Percentiles rank a stretch among this genome's conserved stretches.
Evolutionary conservation across 306 rosid species (phyloP).

Genomic region (Dalbergia oliveri): DNA sequence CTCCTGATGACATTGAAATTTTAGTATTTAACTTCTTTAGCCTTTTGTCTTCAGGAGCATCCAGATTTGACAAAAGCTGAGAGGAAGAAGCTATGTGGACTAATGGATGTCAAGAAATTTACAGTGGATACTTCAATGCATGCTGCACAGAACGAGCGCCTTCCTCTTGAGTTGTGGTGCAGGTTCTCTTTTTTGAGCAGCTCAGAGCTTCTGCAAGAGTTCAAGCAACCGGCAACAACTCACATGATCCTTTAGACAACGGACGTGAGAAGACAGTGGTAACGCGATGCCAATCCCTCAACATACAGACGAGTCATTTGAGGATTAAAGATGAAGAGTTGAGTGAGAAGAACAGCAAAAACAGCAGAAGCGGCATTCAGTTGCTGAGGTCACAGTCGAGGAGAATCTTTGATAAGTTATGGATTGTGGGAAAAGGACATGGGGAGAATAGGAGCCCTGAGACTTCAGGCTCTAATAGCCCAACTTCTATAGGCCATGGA

Average conservation of each 20-base stretch:
- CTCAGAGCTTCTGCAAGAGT: constrained; percentile 63
- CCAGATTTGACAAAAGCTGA: constrained; percentile 77
- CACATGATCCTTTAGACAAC: constrained; percentile 48
- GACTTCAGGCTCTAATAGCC: constrained; percentile 94
- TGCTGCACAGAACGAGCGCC: constrained; percentile 92
- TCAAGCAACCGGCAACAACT: constrained; percentile 42
- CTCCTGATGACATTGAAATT: neutral
- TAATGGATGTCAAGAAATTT: constrained; percentile 90
- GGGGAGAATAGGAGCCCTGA: constrained; percentile 84
- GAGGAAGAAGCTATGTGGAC: constrained; percentile 74
- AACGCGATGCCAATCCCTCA: constrained; percentile 63
- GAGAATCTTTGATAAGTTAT: constrained; percentile 85
- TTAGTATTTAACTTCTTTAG: neutral
- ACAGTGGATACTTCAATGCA: constrained; percentile 74
- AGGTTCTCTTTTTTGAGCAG: constrained; percentile 92
- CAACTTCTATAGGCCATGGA: constrained; percentile 75
- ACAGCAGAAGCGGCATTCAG: constrained; percentile 83
- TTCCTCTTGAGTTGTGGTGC: constrained; percentile 90
- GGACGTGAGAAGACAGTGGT: constrained; percentile 54
- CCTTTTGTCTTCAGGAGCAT: constrained; percentile 70
- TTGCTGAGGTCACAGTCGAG: constrained; percentile 85
- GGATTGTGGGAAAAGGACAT: constrained; percentile 80
- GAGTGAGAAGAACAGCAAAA: constrained; percentile 77
- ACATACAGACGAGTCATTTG: constrained; percentile 58
- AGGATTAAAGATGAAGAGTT: constrained; percentile 70